These are phyloP conservation scores for Chenopodium formosanum DNA, from an alignment of 148 eudicot genomes.

Conservation along the genomic window DNA sequence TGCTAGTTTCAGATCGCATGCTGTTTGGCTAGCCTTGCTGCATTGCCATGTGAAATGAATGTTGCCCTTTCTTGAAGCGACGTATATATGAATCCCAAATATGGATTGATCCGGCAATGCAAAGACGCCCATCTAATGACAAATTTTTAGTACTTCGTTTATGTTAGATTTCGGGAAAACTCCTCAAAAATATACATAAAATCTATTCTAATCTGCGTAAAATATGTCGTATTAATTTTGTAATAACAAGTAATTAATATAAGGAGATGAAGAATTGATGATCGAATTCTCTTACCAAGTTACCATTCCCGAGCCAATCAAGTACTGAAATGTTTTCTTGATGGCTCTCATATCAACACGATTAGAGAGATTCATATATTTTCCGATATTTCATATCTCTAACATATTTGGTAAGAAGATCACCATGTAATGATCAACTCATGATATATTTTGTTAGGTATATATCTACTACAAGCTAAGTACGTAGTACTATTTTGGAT, in stretches of 20 bases:
- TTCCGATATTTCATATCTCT: too few relatives aligned
- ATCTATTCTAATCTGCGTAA: too few relatives aligned
- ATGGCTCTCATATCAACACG: conserved; percentile 59
- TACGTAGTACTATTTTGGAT: too few relatives aligned
- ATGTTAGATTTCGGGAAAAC: too few relatives aligned
- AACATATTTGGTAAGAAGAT: conserved; percentile 47
- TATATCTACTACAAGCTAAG: too few relatives aligned
- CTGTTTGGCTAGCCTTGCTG: conserved; percentile 55
- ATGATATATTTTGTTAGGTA: too few relatives aligned
- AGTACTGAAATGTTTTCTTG: conserved; percentile 52
- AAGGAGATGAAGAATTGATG: too few relatives aligned
- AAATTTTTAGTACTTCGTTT: too few relatives aligned
- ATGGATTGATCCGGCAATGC: conserved; percentile 29
- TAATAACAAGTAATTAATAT: too few relatives aligned
- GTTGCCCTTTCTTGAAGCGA: conserved; percentile 17
- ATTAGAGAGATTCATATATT: conserved; percentile 40
- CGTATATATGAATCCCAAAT: neutral
- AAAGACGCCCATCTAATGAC: too few relatives aligned
- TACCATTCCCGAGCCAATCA: conserved; percentile 61
- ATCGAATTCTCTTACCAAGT: conserved; percentile 10
- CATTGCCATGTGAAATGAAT: conserved; percentile 1
- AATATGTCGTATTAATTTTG: too few relatives aligned
- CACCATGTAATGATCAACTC: conserved; percentile 24
- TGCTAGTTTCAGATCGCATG: conserved; percentile 53
- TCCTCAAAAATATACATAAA: too few relatives aligned